Conservation (phyloP, 257 asterid species). For the Solanum arcanum region DNA sequence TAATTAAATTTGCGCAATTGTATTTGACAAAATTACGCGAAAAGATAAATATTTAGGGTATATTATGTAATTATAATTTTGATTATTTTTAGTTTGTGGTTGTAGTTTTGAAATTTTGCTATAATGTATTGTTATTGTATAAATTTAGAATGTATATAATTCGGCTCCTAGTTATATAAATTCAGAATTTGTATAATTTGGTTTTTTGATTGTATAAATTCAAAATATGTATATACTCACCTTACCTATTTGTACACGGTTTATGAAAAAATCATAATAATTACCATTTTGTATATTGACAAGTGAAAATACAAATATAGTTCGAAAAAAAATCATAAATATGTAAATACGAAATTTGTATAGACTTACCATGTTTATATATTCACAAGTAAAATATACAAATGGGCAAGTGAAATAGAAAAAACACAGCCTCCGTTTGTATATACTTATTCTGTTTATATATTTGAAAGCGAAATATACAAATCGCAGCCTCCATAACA, state of each 20-base stretch:
- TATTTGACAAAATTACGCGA: neutral
- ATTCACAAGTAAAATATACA: neutral
- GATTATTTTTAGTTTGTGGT: neutral
- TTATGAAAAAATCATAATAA: neutral
- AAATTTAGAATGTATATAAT: too few species aligned
- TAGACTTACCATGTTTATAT: neutral
- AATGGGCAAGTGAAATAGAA: too few species aligned
- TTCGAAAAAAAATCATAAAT: too few species aligned
- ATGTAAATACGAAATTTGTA: too few species aligned
- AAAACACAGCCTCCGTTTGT: neutral
- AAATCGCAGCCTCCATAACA: neutral
- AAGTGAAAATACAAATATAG: too few species aligned
- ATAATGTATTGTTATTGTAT: accelerated
- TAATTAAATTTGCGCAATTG: neutral
- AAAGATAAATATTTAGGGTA: neutral
- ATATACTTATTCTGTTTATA: too few species aligned
- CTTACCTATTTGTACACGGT: too few species aligned
- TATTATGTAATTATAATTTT: too few species aligned
- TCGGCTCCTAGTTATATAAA: too few species aligned
- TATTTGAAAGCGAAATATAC: neutral
- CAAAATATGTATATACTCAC: neutral
- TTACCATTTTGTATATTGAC: neutral
- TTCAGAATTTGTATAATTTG: too few species aligned
- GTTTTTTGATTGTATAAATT: too few species aligned
- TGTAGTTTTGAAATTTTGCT: too few species aligned